phyloP scores from a whole-genome alignment of 768 basidiomycete genomes.

The Tubosaeta sp. region DNA sequence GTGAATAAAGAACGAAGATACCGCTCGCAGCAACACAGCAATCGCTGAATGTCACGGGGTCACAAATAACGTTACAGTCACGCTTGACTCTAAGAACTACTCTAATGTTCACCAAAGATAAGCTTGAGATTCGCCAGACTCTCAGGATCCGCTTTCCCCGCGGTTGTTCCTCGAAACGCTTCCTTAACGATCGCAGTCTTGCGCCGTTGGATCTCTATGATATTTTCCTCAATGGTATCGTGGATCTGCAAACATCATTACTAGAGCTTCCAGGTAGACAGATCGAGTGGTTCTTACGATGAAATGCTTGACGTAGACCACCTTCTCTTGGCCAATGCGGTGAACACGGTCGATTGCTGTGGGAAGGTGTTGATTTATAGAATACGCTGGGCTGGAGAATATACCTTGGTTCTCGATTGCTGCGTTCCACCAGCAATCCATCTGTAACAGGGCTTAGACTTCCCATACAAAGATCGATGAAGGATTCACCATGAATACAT shows the following conservation, averaged over 20 bases:
- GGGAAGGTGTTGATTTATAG: constrained; percentile 4
- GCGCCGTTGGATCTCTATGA: constrained; percentile 76
- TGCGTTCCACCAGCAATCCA: constrained; percentile 94
- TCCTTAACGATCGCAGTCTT: constrained; percentile 86
- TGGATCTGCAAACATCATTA: constrained; percentile 43
- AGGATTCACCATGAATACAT: constrained; percentile 77
- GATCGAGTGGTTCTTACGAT: constrained; percentile 47
- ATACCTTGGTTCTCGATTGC: constrained; percentile 77
- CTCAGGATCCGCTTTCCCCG: constrained; percentile 53
- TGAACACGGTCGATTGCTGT: constrained; percentile 86
- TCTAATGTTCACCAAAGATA: constrained; percentile 15
- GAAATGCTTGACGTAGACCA: constrained; percentile 82
- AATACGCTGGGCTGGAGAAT: background rate
- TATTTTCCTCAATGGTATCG: constrained; percentile 75
- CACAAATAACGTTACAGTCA: constrained; percentile 37
- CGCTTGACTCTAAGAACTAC: constrained; percentile 36
- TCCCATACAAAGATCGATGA: no score
- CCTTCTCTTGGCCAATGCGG: constrained; percentile 76
- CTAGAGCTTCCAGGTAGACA: background rate
- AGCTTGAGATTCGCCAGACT: constrained; percentile 74
- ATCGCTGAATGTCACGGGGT: constrained; percentile 16
- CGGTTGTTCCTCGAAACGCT: constrained; percentile 62
- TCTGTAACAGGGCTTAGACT: constrained; percentile 39
- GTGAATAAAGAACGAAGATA: constrained; percentile 15
- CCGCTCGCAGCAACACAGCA: constrained; percentile 21